Percentiles rank a stretch among this genome's conserved stretches.
These are phyloP conservation scores for Liquidambar formosana DNA, from an alignment of 164 flowering plant genomes.

Conservation along the genomic window DNA sequence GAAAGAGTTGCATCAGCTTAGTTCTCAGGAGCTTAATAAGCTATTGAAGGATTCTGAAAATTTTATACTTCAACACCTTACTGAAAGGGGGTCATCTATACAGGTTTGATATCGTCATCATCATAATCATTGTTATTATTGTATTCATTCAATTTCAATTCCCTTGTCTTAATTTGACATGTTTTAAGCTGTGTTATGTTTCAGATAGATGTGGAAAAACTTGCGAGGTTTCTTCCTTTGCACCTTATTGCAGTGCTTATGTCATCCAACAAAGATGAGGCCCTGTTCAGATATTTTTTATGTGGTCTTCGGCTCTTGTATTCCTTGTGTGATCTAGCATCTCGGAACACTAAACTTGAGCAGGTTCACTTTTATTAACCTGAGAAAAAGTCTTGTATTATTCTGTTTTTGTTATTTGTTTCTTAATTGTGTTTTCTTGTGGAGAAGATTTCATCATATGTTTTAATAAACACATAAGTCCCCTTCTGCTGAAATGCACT, in stretches of 20 bases:
- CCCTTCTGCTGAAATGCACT: no score
- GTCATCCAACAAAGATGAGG: slow-evolving; percentile 54
- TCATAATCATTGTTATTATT: slow-evolving; percentile 5
- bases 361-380: slow-evolving; percentile 53
- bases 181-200: slow-evolving; percentile 16
- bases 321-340: slow-evolving; percentile 71
- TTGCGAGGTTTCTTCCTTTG: slow-evolving; percentile 71
- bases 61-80: slow-evolving; percentile 33
- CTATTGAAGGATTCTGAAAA: slow-evolving; percentile 69
- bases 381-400: neutral
- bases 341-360: slow-evolving; percentile 73
- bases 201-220: slow-evolving; percentile 83
- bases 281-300: slow-evolving; percentile 55
- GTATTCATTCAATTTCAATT: neutral
- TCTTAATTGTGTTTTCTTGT: neutral
- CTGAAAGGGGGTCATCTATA: slow-evolving; percentile 49
- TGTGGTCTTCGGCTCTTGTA: slow-evolving; percentile 74
- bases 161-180: neutral
- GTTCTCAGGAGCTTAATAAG: slow-evolving; percentile 68
- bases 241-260: slow-evolving; percentile 81
- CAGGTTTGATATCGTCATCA: slow-evolving; percentile 45
- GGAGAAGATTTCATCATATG: neutral
- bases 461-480: no score
- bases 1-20: slow-evolving; percentile 65
- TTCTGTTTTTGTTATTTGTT: neutral